Conservation (phyloP, 768 basidiomycete species). For the Lentinus brumalis region DNA sequence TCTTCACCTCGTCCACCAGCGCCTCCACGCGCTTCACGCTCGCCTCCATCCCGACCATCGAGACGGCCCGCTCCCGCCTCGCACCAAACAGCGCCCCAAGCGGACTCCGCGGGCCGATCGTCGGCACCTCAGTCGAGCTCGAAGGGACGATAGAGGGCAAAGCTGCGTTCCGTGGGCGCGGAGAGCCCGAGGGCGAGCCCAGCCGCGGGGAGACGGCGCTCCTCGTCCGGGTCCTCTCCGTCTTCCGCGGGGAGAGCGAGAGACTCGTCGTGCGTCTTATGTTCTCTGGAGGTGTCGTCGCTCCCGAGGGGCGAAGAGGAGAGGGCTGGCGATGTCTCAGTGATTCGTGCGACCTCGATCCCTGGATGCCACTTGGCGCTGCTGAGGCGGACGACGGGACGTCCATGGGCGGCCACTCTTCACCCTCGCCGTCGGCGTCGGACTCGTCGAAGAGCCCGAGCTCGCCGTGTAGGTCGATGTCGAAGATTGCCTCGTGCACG, state of each 20-base stretch:
- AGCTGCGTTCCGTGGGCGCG: constrained; percentile 26
- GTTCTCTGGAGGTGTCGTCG: constrained; percentile 5
- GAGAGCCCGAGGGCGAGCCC: constrained; percentile 25
- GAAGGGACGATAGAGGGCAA: constrained; percentile 29
- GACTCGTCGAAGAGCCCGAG: constrained; percentile 52
- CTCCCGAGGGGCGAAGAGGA: constrained; percentile 4
- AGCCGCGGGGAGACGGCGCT: constrained; percentile 17
- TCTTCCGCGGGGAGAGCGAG: constrained; percentile 23
- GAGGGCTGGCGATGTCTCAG: neutral
- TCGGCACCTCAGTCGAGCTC: constrained; percentile 27
- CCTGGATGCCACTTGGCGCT: constrained; percentile 1
- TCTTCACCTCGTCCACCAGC: constrained; percentile 62
- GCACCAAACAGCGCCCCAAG: constrained; percentile 48
- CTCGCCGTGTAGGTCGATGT: constrained; percentile 55
- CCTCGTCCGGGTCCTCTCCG: constrained; percentile 14
- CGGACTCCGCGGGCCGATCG: constrained; percentile 43
- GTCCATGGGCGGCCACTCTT: no score
- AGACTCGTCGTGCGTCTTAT: constrained; percentile 23
- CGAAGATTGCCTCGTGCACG: constrained; percentile 79
- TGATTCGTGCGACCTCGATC: constrained; percentile 17
- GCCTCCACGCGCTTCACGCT: constrained; percentile 58
- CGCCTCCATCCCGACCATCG: constrained; percentile 38
- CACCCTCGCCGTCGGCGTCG: constrained; percentile 42
- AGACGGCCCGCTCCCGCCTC: constrained; percentile 22
- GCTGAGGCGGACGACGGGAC: constrained; percentile 12